phyloP scores from a whole-genome alignment of 768 basidiomycete genomes.

The Boletus sp. region DNA sequence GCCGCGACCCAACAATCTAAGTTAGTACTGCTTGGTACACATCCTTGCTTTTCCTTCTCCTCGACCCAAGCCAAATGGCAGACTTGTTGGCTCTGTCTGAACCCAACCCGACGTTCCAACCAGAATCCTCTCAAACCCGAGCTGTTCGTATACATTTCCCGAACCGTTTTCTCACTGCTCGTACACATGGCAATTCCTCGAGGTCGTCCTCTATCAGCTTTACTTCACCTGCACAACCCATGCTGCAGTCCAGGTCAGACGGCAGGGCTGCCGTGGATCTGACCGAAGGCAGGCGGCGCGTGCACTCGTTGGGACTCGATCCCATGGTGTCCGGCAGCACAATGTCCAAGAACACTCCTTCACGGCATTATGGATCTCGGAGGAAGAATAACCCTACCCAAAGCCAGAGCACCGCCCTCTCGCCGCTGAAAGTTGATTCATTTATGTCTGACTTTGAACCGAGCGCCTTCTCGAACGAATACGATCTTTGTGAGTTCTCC shows the following conservation, averaged over 20 bases:
- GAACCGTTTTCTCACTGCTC: conserved; percentile 26
- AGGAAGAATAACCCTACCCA: conserved; percentile 18
- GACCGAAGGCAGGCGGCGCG: conserved; percentile 18
- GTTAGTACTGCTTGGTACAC: no score
- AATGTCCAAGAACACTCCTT: conserved; percentile 14
- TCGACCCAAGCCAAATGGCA: conserved; percentile 24
- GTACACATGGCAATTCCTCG: conserved; percentile 27
- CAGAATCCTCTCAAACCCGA: conserved; percentile 11
- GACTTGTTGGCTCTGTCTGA: conserved; percentile 24
- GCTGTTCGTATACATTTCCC: conserved; percentile 35
- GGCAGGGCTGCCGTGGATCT: conserved; percentile 3
- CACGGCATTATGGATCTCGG: conserved; percentile 16
- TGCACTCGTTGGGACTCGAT: conserved; percentile 21
- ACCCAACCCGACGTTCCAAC: conserved; percentile 14
- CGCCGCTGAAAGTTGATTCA: conserved; percentile 26
- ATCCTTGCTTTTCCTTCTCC: not conserved
- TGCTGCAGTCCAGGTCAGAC: conserved; percentile 14
- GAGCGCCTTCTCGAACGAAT: conserved; percentile 65
- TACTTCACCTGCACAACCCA: conserved; percentile 14
- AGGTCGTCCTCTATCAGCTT: conserved; percentile 31
- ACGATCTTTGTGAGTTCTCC: conserved; percentile 63
- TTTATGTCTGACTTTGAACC: conserved; percentile 36
- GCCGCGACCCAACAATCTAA: not conserved
- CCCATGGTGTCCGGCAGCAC: conserved; percentile 11
- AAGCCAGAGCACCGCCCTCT: conserved; percentile 12